Evolutionary conservation across 345 rosid species (phyloP).

Genomic region (Bruguiera sexangula): DNA sequence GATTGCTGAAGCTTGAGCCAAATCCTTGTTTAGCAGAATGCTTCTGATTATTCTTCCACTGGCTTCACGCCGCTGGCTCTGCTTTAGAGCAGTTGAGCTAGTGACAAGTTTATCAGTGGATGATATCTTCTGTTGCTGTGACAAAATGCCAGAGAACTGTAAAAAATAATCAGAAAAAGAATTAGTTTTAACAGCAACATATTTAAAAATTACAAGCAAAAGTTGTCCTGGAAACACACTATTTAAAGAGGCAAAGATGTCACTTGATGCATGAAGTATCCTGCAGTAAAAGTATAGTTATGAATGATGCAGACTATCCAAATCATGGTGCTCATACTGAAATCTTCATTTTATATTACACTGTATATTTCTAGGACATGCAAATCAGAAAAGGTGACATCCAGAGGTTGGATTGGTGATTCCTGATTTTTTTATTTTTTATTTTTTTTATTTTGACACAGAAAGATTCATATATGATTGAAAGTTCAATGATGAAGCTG

Average conservation of each 20-base stretch:
- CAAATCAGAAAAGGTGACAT: no score
- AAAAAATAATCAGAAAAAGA: conserved; percentile 3
- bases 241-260: neutral
- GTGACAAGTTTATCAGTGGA: conserved; percentile 27
- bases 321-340: no score
- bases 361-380: no score
- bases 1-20: conserved; percentile 33
- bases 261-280: no score
- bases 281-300: no score
- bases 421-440: no score
- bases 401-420: no score
- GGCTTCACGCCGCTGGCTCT: conserved; percentile 44
- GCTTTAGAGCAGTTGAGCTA: conserved; percentile 37
- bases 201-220: neutral
- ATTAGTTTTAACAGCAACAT: neutral
- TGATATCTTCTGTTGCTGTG: conserved; percentile 24
- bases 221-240: neutral
- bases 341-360: no score
- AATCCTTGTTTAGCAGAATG: conserved; percentile 50
- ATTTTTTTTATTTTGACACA: no score
- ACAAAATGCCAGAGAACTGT: conserved; percentile 31
- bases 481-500: no score
- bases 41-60: conserved; percentile 43
- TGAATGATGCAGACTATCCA: no score
- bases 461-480: no score